Base-by-base conservation (phyloP, 2,329 filamentous ascomycete species). In the Xylariaceae sp. region DNA sequence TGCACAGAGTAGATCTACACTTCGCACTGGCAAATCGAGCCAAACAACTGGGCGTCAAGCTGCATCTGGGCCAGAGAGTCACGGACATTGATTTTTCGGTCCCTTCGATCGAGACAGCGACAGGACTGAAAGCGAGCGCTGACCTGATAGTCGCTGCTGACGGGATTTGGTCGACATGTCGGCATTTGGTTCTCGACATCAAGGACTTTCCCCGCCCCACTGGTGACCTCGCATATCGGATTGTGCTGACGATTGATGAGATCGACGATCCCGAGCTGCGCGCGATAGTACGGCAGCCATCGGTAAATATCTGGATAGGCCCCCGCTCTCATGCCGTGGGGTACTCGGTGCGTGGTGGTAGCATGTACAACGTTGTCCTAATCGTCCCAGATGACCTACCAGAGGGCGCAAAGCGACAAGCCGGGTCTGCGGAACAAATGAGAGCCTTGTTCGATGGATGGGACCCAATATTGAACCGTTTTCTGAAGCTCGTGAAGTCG, bases 281-380 rank as follows among this genome's bases (percentile, higher is more conserved):
- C 15, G 73, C 77, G 0, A 82, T 82, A 73, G 79, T 88, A 1
- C 68, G 74, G 6, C 78, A 79, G 0, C 80, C 81, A 0, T 73
- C 76, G 1, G 77, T 80, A 9, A 78, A 84, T 64, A 84, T 86
- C 67, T 89, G 86, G 87, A 75, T 85, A 7, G 87, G 87, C 0
- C 83, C 85, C 0, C 76, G 77, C 0, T 76, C 81, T 1, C 86
- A 89, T 66, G 83, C 79, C 0, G 82, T 88, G 0, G 81, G 79
- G 0, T 89, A 89, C 70, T 83, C 83, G 0, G 68, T 89, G 54
- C 77, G 83, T 0, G 78, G 74, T 0, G 84, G 85, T 0, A 73
- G 74, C 0, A 79, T 86, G 75, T 86, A 83, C 64, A 89, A 89
- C 59, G 78, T 90, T 4, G 86, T 89, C 0, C 73, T 89, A 1